Base-by-base conservation (phyloP, 768 basidiomycete genomes). In the Cantharellus anzutake region DNA sequence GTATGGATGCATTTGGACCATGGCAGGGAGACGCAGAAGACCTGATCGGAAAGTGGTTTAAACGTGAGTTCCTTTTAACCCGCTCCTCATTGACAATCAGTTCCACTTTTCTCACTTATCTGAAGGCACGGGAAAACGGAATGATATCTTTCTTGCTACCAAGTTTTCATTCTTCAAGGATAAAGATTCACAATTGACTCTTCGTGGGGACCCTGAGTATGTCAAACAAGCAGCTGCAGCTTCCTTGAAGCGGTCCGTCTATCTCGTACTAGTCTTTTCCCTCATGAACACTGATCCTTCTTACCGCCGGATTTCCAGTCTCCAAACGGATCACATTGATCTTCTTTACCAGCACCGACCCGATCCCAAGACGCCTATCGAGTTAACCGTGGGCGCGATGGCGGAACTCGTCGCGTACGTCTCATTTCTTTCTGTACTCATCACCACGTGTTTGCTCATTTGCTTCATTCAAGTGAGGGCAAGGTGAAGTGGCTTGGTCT, bases 111-210 rank as follows among this genome's bases (percentile, higher is more conserved):
- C 11, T 11, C 44, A 29, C 20, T 29, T 29, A 29, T 48, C 44
- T 48, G 44, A 11, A 48, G 44, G 29, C 11, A 77, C 75, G 5
- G 78, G 78, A 4, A 77, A 76, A 58, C 70, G 78, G 37, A 63
- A 70, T 20, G 70, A 77, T 11, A 78, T 80, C 20, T 83, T 82
- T 69, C 72, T 84, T 20, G 80, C 80, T 2, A 81, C 80, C 20
- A 83, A 84, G 66, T 78, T 77, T 52, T 77, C 77, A 50, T 20
- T 38, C 51, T 42, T 42, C 57, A 57, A 57, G 2, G 20, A 29
- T 35, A 39, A 4, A 16, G 11, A 20, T 41, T 38, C 20, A 5
- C 35, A 60, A 16, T n/a, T 5, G 5, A 4, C 4, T 5, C 35
- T 62, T 16, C 41, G 16, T 61, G 64, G 63, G 50, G 41, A 57